Base-by-base conservation (phyloP, 2,329 filamentous ascomycete species). In the Penicillium sp. region DNA sequence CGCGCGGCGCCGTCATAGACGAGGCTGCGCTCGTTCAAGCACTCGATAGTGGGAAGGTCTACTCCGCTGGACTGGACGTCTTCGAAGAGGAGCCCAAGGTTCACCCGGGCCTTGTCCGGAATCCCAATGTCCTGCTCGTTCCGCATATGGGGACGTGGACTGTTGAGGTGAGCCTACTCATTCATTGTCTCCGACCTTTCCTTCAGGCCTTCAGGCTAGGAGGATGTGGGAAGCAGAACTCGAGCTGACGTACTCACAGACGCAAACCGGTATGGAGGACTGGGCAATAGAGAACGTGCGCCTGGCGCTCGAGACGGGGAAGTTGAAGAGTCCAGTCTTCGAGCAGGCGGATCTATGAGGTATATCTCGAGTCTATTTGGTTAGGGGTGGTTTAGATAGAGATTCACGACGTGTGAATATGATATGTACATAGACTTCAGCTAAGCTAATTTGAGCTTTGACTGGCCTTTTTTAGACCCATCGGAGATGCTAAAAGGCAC, bases 71-170 rank as follows among this genome's bases (percentile, higher is more conserved):
- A 1, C 82, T 96, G 5, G 92, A 96, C 73, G 92, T 96, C 54
- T 96, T 88, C 71, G 92, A 96, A 73, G 83, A 93, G 44, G 92
- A 96, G 76, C 92, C 92, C 0, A 82, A 86, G 61, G 80, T 96
- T 30, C 91, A 95, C 71, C 88, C 88, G 0, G 90, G 89, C 1
- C 80, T 96, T 47, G 68, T 93, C 15, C 79, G 80, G 17, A 93
- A 94, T 72, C 86, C 86, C 2, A 85, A 87, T 67, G 91, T 91
- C 23, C 82, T 94, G 69, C 82, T 96, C 30, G 79, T 96, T 41
- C 92, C 92, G 56, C 92, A 96, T 76, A 91, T 96, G 90, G 92
- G 92, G 0, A 96, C 92, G 0, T 92, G 86, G 84, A 94, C 91
- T 0, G 80, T 88, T 30, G 91, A 90, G 80, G 77, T 79, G 63